Conservation (phyloP, 2,329 filamentous ascomycete genomes). For the Colletotrichum abscissum region DNA sequence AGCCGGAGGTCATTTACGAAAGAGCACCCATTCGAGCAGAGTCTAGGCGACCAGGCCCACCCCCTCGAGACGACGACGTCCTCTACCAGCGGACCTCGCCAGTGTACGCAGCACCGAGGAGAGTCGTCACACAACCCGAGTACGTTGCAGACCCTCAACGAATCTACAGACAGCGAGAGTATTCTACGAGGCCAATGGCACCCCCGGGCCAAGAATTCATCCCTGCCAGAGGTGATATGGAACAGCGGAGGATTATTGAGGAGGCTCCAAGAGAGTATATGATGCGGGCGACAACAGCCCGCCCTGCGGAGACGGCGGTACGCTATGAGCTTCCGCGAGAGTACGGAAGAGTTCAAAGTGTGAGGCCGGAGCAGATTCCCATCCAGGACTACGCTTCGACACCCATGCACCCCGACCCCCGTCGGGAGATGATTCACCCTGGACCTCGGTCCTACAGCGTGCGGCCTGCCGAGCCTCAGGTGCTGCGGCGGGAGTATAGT, state of each 20-base stretch:
- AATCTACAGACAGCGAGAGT: constrained; percentile 68
- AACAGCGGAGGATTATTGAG: constrained; percentile 55
- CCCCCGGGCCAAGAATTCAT: constrained; percentile 58
- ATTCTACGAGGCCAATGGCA: constrained; percentile 61
- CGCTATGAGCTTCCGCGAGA: constrained; percentile 54
- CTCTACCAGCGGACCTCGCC: constrained; percentile 65
- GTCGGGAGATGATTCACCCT: constrained; percentile 45
- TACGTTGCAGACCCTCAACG: constrained; percentile 63
- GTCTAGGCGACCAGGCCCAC: constrained; percentile 60
- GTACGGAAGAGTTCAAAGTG: constrained; percentile 58
- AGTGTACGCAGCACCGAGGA: constrained; percentile 59
- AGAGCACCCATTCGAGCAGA: constrained; percentile 64
- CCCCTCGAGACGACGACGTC: constrained; percentile 61
- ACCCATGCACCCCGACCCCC: constrained; percentile 49
- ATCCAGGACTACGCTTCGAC: constrained; percentile 61
- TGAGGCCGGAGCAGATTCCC: constrained; percentile 50
- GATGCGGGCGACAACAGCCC: constrained; percentile 67
- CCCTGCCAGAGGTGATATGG: constrained; percentile 55
- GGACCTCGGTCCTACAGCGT: constrained; percentile 44
- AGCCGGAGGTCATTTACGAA: constrained; percentile 74
- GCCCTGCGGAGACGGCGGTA: constrained; percentile 59
- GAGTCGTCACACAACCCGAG: constrained; percentile 73
- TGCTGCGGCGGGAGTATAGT: constrained; percentile 52
- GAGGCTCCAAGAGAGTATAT: constrained; percentile 65
- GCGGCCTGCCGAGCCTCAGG: constrained; percentile 45